phyloP scores from a whole-genome alignment of 2,329 filamentous ascomycete genomes.

The Microdochium trichocladiopsis region DNA sequence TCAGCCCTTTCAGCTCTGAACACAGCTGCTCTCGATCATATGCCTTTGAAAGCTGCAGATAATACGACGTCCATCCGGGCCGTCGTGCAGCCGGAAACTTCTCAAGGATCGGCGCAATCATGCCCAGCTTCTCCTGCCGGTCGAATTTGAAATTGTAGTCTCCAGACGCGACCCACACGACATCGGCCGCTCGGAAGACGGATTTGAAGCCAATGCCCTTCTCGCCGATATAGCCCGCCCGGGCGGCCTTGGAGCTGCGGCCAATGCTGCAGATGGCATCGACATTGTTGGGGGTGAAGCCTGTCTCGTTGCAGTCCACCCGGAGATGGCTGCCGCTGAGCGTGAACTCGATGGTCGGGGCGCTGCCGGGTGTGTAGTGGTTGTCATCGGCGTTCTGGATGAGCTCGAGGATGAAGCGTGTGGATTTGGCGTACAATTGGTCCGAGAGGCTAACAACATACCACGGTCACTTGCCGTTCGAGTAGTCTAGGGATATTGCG shows the following conservation, averaged over 20 bases:
- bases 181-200: constrained; percentile 25
- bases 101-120: constrained; percentile 20
- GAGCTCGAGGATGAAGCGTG: constrained; percentile 44
- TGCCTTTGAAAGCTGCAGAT: neutral
- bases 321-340: constrained; percentile 28
- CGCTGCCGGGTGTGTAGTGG: constrained; percentile 20
- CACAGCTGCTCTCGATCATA: neutral
- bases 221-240: constrained; percentile 37
- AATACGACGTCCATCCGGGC: neutral
- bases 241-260: constrained; percentile 34
- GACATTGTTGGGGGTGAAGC: constrained; percentile 33
- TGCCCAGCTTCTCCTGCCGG: constrained; percentile 18
- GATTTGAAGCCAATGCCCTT: constrained; percentile 47
- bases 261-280: constrained; percentile 36
- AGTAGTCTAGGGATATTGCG: neutral
- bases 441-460: constrained; percentile 26
- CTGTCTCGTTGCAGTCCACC: constrained; percentile 43
- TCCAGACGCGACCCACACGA: constrained; percentile 20
- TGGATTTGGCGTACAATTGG: constrained; percentile 32
- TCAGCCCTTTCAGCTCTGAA: neutral
- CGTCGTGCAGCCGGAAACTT: neutral
- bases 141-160: constrained; percentile 22
- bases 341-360: constrained; percentile 25
- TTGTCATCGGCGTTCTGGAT: constrained; percentile 51
- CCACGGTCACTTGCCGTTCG: no score